Conservation (phyloP, 208 protist species). For the Jaenimonas drosophilae region DNA sequence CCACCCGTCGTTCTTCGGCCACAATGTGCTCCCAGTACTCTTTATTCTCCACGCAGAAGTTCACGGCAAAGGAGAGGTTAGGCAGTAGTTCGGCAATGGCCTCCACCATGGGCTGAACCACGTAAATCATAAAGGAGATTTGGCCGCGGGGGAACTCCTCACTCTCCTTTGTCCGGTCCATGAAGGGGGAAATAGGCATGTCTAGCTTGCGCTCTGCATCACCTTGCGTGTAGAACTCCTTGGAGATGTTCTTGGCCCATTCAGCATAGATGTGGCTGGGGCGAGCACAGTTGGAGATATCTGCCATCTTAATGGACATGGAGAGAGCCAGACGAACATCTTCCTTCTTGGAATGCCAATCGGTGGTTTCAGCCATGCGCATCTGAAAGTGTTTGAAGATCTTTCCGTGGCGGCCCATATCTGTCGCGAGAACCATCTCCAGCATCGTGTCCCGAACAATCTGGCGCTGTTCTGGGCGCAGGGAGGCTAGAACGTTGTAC, state of each 20-base stretch:
- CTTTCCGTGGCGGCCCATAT: slow-evolving; percentile 89
- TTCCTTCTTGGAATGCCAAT: slow-evolving; percentile 70
- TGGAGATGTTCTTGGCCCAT: slow-evolving; percentile 88
- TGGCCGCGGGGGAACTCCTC: slow-evolving; percentile 85
- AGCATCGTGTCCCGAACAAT: slow-evolving; percentile 85
- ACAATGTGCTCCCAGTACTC: slow-evolving; percentile 69
- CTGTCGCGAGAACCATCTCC: slow-evolving; percentile 91
- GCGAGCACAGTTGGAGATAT: slow-evolving; percentile 91
- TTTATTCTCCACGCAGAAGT: slow-evolving; percentile 74
- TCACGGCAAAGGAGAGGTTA: slow-evolving; percentile 62
- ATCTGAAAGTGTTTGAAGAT: slow-evolving; percentile 82
- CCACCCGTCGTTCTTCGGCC: too few relatives aligned
- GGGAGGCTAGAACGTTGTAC: slow-evolving; percentile 78
- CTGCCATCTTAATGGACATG: slow-evolving; percentile 92
- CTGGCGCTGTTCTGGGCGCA: slow-evolving; percentile 63
- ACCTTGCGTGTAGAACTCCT: slow-evolving; percentile 92
- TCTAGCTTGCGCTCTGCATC: slow-evolving; percentile 76
- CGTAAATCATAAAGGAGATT: slow-evolving; percentile 89
- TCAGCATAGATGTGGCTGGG: slow-evolving; percentile 78
- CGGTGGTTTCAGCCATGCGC: slow-evolving; percentile 57
- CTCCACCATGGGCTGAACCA: slow-evolving; percentile 87
- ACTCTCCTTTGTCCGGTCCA: slow-evolving; percentile 76
- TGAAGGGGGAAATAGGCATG: slow-evolving; percentile 88
- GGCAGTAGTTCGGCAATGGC: slow-evolving; percentile 76
- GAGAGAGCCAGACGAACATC: slow-evolving; percentile 82